Evolutionary conservation across 768 basidiomycete genomes (phyloP), one percentile per base, ranked within the genome.

Genomic region (Suillus bovinus): DNA sequence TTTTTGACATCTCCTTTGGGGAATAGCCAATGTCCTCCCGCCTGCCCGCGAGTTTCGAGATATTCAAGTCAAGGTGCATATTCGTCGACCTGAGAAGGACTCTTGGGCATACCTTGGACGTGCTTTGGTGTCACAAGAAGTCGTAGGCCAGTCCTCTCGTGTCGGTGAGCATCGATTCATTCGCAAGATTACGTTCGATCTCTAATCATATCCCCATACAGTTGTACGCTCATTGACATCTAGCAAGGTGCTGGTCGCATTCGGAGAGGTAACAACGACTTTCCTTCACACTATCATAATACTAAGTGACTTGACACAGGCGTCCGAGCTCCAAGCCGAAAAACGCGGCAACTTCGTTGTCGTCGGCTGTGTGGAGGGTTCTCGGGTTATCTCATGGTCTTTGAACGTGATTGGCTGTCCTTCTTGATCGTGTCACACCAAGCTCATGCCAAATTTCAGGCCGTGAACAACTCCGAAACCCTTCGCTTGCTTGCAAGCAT

Each of bases 301-400:
- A 20, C 46, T 52, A 61, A 53, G n/a, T 13, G 50, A 41, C 61
- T 33, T 56, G 8, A 50, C 39, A 24, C 61, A 90, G 88, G 70
- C 79, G 27, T 85, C 84, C 61, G 87, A 93, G 71, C 76, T 93
- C 41, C 90, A 93, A 77, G 91, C 91, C 20, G 92, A 94, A 76
- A 91, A 90, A 75, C 84, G 92, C 65, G 92, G 92, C 58, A 93
- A 93, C 72, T 94, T 94, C 70, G 87, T 94, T 24, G 90, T 94
- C 31, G 84, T 94, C 59, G 88, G 89, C 47, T 89, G 88, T 60
- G 86, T 94, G 24, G 90, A 93, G 62, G 86, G 85, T 24, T 71
- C 80, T 44, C 84, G 83, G 46, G 91, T 94, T 44, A 79, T 93
- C 36, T 93, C 92, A 16, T 94, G 91, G 91, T 93, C 92, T 34